Base-by-base conservation (phyloP, 805 yeast species). In the Yarrowia yakushimensis region DNA sequence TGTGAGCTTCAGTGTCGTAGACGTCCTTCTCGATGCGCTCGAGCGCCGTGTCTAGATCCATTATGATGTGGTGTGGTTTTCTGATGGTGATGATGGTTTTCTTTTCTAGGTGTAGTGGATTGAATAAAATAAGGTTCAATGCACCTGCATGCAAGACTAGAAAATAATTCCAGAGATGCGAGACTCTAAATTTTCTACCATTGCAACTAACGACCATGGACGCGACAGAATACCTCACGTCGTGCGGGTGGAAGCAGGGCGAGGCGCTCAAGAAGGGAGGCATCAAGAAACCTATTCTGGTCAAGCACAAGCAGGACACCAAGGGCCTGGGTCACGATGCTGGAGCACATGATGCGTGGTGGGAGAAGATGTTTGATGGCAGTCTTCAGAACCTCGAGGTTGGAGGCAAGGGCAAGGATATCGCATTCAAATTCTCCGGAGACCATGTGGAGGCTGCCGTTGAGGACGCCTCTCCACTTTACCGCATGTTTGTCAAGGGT, bases 291-390 rank as follows among this genome's bases (percentile, higher is more conserved):
- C 98, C 99, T 0, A 84, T 93, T 42, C 74, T 93, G 65, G 97
- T 94, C 62, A 87, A 87, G 67, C 97, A 93, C 70, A 91, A 94
- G 74, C 86, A 85, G 68, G 97, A 93, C 70, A 85, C 85, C 63
- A 91, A 90, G 71, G 99, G 99, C 10, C 79, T 93, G 25, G 99
- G 99, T 0, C 86, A 87, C 70, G 80, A 81, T 23, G 76, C 78
- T 10, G 86, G 84, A 59, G 94, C 90, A 67, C 82, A 85, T 15
- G 96, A 89, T 66, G 87, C 90, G 48, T 93, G 99, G 99, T 93
- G 99, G 99, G 99, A 93, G 67, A 81, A 89, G 66, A 78, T 93
- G 46, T 94, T 94, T 76, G 97, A 93, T 73, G 97, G 97, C 1
- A 97, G 91, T 67, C 79, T 93, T 66, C 89, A 90, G 70, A 82